Conservation (phyloP, 176 grass and related monocot species). For the Oryza australiensis region DNA sequence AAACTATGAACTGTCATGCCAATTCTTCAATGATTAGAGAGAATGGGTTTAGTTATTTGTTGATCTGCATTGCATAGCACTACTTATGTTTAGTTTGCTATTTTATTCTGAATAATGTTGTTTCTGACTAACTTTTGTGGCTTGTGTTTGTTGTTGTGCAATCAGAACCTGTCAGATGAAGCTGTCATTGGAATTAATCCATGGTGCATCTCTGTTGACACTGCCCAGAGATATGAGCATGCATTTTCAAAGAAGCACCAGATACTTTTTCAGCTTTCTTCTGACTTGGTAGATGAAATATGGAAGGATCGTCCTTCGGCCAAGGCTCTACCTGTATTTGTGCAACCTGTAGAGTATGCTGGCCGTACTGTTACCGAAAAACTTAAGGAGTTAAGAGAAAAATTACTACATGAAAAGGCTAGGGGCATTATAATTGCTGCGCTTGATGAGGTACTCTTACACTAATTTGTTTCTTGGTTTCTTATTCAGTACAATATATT, state of each 20-base stretch:
- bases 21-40: background rate
- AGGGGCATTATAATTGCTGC: constrained; percentile 69
- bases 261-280: constrained; percentile 73
- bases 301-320: constrained; percentile 76
- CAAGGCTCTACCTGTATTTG: constrained; percentile 54
- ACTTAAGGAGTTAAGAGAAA: constrained; percentile 76
- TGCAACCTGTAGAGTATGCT: constrained; percentile 79
- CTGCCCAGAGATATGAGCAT: constrained; percentile 72
- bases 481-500: constrained; percentile 15
- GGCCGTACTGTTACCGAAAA: constrained; percentile 69
- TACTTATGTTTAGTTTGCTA: background rate
- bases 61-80: background rate
- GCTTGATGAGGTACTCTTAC: constrained; percentile 78
- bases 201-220: constrained; percentile 86
- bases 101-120: background rate
- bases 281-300: constrained; percentile 84
- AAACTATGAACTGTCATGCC: background rate
- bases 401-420: constrained; percentile 55
- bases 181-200: constrained; percentile 84
- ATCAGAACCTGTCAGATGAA: constrained; percentile 69
- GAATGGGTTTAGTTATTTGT: background rate
- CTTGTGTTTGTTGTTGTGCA: constrained; percentile 23
- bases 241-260: constrained; percentile 72
- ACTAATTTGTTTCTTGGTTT: constrained; percentile 22
- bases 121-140: constrained; percentile 11